A percentile compares a stretch with the other conserved stretches of the same genome.
These are phyloP conservation scores for Berberis vulgaris DNA, from an alignment of 164 flowering plant species.

Conservation along the genomic window DNA sequence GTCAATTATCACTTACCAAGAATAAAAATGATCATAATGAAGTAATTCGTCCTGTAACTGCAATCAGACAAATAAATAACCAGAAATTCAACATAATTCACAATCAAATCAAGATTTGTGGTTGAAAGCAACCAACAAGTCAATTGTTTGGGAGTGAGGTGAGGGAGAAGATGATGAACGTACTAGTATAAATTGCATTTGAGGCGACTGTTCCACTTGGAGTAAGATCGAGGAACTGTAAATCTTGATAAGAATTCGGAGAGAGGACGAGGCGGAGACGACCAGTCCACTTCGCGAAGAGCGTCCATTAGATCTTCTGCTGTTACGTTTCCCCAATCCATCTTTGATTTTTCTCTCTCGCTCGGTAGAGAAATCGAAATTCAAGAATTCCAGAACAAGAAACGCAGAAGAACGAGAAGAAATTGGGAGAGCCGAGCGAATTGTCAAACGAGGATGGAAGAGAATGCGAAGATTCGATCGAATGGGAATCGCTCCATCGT, in stretches of 20 bases:
- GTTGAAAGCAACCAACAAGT: not conserved
- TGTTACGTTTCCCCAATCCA: slow-evolving; percentile 70
- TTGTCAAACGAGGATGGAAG: too few species aligned
- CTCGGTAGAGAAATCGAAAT: not conserved
- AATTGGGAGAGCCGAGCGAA: too few species aligned
- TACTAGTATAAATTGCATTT: slow-evolving; percentile 94
- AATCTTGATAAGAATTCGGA: slow-evolving; percentile 74
- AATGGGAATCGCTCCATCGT: too few species aligned
- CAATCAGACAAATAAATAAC: slow-evolving; percentile 22
- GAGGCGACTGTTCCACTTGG: slow-evolving; percentile 84
- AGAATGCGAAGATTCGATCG: too few species aligned
- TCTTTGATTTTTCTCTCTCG: slow-evolving; percentile 1
- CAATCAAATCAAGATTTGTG: not conserved
- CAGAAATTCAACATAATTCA: not conserved
- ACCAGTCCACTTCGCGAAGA: slow-evolving; percentile 73
- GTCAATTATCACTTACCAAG: slow-evolving; percentile 41
- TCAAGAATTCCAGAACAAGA: too few species aligned
- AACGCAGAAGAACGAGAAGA: not conserved
- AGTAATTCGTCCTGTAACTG: slow-evolving; percentile 91
- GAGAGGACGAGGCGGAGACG: slow-evolving; percentile 70
- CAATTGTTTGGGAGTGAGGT: not conserved
- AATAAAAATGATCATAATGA: slow-evolving; percentile 62
- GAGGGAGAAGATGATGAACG: not conserved
- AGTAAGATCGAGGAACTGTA: slow-evolving; percentile 58
- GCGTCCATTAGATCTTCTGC: slow-evolving; percentile 82